Percentiles rank a stretch among this genome's conserved stretches.
These are phyloP conservation scores for Omphalea diandra DNA, from an alignment of 441 rosid species.

Conservation along the genomic window DNA sequence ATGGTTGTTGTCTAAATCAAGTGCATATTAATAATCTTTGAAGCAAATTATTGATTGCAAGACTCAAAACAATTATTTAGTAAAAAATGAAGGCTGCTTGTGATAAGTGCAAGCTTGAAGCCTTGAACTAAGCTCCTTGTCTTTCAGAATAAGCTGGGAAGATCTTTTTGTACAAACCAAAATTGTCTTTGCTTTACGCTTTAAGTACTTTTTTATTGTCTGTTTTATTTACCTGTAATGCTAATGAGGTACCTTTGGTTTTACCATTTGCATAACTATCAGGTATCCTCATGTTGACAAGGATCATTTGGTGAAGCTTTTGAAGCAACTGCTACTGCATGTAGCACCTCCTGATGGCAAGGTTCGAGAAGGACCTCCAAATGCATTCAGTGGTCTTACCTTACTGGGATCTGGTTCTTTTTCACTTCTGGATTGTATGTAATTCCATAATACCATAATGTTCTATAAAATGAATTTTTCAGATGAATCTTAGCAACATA, in stretches of 20 bases:
- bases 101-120: slow-evolving; percentile 12
- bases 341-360: slow-evolving; percentile 49
- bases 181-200: neutral
- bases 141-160: slow-evolving; percentile 14
- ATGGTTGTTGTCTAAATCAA: neutral
- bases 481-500: slow-evolving; percentile 21
- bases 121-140: slow-evolving; percentile 4
- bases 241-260: slow-evolving; percentile 2
- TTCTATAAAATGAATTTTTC: slow-evolving; percentile 5
- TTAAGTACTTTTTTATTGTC: neutral
- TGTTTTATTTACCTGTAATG: neutral
- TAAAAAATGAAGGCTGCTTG: neutral
- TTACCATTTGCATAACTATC: slow-evolving; percentile 36
- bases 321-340: slow-evolving; percentile 76
- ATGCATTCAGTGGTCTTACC: slow-evolving; percentile 91
- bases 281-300: slow-evolving; percentile 90
- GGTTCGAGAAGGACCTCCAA: slow-evolving; percentile 45
- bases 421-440: slow-evolving; percentile 84
- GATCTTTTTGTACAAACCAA: slow-evolving; percentile 20
- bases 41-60: neutral
- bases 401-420: slow-evolving; percentile 82
- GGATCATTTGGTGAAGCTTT: slow-evolving; percentile 92
- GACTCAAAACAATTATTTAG: neutral
- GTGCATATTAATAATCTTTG: neutral
- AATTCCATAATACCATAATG: slow-evolving; percentile 16